These are phyloP conservation scores for Kickxella alabastrina DNA, from an alignment of 192 early-diverging fungal genomes.

Conservation along the genomic window DNA sequence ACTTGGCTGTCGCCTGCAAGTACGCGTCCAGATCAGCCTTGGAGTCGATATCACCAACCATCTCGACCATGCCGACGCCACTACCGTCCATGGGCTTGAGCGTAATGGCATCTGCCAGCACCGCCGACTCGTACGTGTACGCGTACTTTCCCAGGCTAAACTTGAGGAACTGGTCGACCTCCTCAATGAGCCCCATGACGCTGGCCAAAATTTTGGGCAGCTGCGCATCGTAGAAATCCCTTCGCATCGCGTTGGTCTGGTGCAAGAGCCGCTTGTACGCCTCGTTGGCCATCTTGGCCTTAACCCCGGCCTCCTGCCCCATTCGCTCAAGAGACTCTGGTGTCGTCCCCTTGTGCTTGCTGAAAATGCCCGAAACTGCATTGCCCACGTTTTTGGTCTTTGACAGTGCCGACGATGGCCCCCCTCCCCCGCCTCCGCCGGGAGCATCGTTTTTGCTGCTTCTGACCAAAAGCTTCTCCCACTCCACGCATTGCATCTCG, in stretches of 20 bases:
- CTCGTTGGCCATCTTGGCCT: constrained; percentile 77
- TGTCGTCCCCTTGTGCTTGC: constrained; percentile 46
- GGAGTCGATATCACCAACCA: constrained; percentile 61
- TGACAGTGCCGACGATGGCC: constrained; percentile 1
- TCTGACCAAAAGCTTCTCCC: constrained; percentile 72
- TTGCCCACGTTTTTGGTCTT: constrained; percentile 41
- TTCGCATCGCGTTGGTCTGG: constrained; percentile 68
- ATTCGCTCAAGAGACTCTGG: constrained; percentile 63
- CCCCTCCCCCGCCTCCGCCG: background rate
- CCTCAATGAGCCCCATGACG: constrained; percentile 79
- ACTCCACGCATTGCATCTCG: constrained; percentile 75
- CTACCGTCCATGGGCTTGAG: constrained; percentile 56
- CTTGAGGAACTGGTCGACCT: constrained; percentile 77
- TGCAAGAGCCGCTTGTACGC: constrained; percentile 78
- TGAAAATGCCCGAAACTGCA: constrained; percentile 47
- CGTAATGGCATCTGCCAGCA: constrained; percentile 68
- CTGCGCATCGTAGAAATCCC: constrained; percentile 74
- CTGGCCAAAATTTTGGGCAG: constrained; percentile 77
- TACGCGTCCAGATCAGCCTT: constrained; percentile 55
- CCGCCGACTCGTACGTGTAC: constrained; percentile 70
- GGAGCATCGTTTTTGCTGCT: constrained; percentile 15
- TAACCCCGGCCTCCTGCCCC: constrained; percentile 84
- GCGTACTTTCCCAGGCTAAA: constrained; percentile 77
- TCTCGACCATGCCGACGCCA: constrained; percentile 36
- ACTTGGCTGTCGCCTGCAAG: constrained; percentile 37